phyloP scores from a whole-genome alignment of 495 filamentous ascomycete genomes.

The Lophiostoma macrostomum region DNA sequence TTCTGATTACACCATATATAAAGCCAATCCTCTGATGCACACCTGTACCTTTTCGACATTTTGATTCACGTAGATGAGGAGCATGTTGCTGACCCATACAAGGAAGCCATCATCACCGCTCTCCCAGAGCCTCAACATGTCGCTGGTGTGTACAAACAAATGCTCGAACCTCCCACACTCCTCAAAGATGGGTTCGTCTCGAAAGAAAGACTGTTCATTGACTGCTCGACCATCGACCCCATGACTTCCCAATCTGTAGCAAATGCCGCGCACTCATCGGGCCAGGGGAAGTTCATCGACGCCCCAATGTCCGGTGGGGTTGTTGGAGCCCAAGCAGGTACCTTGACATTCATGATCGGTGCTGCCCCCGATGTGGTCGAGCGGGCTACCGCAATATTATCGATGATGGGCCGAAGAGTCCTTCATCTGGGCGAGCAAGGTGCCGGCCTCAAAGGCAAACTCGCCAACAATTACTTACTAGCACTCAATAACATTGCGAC shows the following conservation, averaged over 20 bases:
- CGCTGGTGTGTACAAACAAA: slow-evolving; percentile 40
- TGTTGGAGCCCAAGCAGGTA: slow-evolving; percentile 47
- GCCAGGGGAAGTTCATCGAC: slow-evolving; percentile 40
- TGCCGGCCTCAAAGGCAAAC: slow-evolving; percentile 76
- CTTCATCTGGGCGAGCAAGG: slow-evolving; percentile 80
- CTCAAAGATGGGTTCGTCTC: slow-evolving; percentile 36
- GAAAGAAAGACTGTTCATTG: slow-evolving; percentile 41
- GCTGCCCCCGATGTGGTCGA: slow-evolving; percentile 57
- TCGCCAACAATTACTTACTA: slow-evolving; percentile 91
- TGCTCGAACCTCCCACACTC: slow-evolving; percentile 41
- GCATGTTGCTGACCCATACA: slow-evolving; percentile 10
- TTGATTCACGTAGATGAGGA: too few relatives aligned
- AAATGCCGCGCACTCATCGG: slow-evolving; percentile 27
- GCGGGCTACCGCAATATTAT: slow-evolving; percentile 59
- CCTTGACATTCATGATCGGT: slow-evolving; percentile 72
- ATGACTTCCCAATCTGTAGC: slow-evolving; percentile 39
- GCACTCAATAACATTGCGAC: slow-evolving; percentile 91
- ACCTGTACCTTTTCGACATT: too few relatives aligned
- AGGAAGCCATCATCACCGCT: slow-evolving; percentile 44
- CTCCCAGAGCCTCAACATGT: slow-evolving; percentile 45
- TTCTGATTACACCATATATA: slow-evolving; percentile 40
- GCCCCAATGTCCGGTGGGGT: slow-evolving; percentile 47
- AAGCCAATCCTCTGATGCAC: slow-evolving; percentile 47
- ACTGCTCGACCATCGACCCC: slow-evolving; percentile 48
- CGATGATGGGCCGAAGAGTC: slow-evolving; percentile 77